Conservation (phyloP, 148 eudicot species). For the Rhododendron ovatum region DNA sequence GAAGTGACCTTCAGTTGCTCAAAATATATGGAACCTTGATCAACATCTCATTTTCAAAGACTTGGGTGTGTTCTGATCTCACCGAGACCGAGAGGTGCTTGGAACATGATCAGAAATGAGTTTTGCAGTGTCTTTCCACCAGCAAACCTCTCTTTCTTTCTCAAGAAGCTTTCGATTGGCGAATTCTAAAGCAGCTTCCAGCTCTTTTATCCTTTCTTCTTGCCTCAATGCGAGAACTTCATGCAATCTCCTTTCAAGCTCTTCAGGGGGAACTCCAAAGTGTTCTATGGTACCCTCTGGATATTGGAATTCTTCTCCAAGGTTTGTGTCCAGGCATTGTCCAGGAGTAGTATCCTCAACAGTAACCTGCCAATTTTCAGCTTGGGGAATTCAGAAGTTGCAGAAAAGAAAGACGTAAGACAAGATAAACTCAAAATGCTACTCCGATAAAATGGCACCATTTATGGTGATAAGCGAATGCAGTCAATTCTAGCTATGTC, state of each 20-base stretch:
- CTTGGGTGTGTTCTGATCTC: conserved; percentile 2
- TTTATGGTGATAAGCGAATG: neutral
- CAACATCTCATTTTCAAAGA: conserved; percentile 6
- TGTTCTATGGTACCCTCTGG: conserved; percentile 25
- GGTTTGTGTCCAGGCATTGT: conserved; percentile 24
- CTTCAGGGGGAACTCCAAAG: conserved; percentile 51
- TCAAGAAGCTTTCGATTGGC: conserved; percentile 44
- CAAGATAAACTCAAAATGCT: neutral
- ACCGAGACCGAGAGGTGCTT: conserved; percentile 35
- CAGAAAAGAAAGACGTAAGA: neutral
- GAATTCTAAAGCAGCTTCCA: conserved; percentile 50
- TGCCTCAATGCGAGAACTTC: conserved; percentile 57
- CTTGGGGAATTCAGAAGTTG: neutral
- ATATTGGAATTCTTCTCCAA: conserved; percentile 25
- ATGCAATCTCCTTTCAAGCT: conserved; percentile 63
- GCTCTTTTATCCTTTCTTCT: conserved; percentile 55
- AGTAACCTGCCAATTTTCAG: conserved; percentile 24
- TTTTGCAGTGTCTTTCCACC: conserved; percentile 66
- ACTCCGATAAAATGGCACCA: neutral
- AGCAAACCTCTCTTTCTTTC: conserved; percentile 46
- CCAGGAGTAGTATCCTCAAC: conserved; percentile 23
- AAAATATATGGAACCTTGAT: neutral
- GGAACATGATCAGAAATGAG: conserved; percentile 54
- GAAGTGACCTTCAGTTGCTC: neutral
- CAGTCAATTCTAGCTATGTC: neutral